Percentiles rank a stretch among this genome's conserved stretches.
Conservation (phyloP, 78 protist genomes). For the Speleostelium caveatum region DNA sequence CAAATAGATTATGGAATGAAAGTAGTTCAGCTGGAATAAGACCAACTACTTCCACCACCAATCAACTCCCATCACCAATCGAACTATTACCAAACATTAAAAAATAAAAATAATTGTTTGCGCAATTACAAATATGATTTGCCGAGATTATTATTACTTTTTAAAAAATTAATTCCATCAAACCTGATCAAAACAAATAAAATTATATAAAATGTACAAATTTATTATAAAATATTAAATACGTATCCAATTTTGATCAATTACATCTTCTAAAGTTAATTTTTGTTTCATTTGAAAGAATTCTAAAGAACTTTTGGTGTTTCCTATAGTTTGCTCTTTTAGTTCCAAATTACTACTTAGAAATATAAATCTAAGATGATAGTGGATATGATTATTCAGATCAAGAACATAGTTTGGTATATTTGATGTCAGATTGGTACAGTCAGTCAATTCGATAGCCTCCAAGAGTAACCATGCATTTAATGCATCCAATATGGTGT, state of each 20-base stretch:
- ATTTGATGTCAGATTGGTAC: slow-evolving; percentile 16
- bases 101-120: no score
- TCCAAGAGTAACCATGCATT: slow-evolving; percentile 42
- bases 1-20: no score
- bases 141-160: no score
- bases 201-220: no score
- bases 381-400: slow-evolving; percentile 22
- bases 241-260: slow-evolving; percentile 55
- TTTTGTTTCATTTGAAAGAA: slow-evolving; percentile 38
- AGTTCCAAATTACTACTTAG: slow-evolving; percentile 27
- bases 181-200: no score
- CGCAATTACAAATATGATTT: no score
- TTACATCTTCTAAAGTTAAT: slow-evolving; percentile 55
- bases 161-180: no score
- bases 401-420: neutral
- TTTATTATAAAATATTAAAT: no score
- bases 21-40: no score
- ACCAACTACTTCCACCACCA: no score
- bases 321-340: neutral
- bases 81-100: no score
- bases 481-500: neutral
- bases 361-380: slow-evolving; percentile 57
- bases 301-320: slow-evolving; percentile 32
- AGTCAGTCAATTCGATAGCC: slow-evolving; percentile 66
- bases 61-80: no score